Percentiles rank a stretch among this genome's conserved stretches.
Conservation (phyloP, 192 early-diverging fungal genomes). For the Linnemannia zychae region DNA sequence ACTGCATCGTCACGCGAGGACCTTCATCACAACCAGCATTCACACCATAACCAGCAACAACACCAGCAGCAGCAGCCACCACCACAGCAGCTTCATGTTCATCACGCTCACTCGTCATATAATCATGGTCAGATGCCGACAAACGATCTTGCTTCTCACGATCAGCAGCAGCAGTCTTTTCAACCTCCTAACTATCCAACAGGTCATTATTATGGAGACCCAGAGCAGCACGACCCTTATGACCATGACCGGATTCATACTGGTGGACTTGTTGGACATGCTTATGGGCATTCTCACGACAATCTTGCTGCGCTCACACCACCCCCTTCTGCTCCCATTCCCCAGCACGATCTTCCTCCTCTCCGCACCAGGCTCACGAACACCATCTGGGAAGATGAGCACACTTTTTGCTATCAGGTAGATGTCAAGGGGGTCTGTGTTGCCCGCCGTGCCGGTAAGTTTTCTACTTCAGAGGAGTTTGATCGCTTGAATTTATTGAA, state of each 20-base stretch:
- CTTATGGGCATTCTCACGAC: conserved; percentile 38
- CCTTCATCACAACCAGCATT: conserved; percentile 37
- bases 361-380: conserved; percentile 72
- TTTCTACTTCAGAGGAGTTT: background rate
- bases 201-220: conserved; percentile 38
- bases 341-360: conserved; percentile 47
- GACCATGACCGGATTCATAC: conserved; percentile 42
- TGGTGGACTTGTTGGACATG: conserved; percentile 46
- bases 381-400: conserved; percentile 89
- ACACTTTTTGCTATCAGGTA: conserved; percentile 84
- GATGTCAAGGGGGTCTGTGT: conserved; percentile 86
- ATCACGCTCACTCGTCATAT: conserved; percentile 39
- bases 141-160: conserved; percentile 25
- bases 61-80: conserved; percentile 21
- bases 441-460: conserved; percentile 75
- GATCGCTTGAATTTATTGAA: too few relatives aligned
- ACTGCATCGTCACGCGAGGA: conserved; percentile 32
- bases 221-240: conserved; percentile 43
- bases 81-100: conserved; percentile 40
- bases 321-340: conserved; percentile 42
- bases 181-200: conserved; percentile 32
- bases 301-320: conserved; percentile 38
- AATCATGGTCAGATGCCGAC: conserved; percentile 26
- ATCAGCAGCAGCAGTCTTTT: conserved; percentile 37
- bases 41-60: conserved; percentile 30